Base-by-base conservation (phyloP, 2,329 filamentous ascomycete genomes). In the Alternaria brassicicola region DNA sequence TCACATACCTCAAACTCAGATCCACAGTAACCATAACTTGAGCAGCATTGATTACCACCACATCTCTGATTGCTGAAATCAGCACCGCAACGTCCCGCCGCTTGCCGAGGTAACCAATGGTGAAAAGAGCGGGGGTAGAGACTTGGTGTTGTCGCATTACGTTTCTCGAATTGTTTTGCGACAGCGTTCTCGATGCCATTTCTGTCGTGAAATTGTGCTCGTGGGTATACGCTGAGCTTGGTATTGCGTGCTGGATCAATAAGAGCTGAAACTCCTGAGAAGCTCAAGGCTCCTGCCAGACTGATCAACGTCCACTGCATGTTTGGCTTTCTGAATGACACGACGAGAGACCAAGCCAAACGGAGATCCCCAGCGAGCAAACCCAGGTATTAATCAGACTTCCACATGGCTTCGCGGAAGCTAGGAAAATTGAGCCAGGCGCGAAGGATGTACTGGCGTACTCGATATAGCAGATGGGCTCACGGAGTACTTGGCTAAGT, bases 11-110 rank as follows among this genome's bases (percentile, higher is more conserved):
- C 69, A 25, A 57, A 61, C 15, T 62, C 66, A 19, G 65, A 66
- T 7, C 71, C 70, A 36, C 71, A 74, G 23, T 65, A 74, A 8
- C 64, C 68, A 45, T 66, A 74, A 2, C 57, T 39, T 2, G 66
- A 69, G 47, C 71, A 73, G 56, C 70, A 74, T 46, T 66, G 62
- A 25, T 64, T 67, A 35, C 61, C 45, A 3, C 55, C 9, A 30
- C 71, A 74, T 49, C 57, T 62, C 33, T 61, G 46, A 7, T 62
- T 62, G 7, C 59, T 53, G 26, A 55, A 66, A 1, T 65, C 66
- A 2, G 65, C 58, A 23, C 71, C 71, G 33, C 71, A 74, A 26
- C 71, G 65, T 9, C 71, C 71, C 15, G 25, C 53, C 6, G 42
- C 38, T 38, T 74, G 70, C 12, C 71, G 62, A n/a, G 54, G 26